Percentiles rank a stretch among this genome's conserved stretches.
These are phyloP conservation scores for Syzygium grande DNA, from an alignment of 345 rosid genomes.

Conservation along the genomic window DNA sequence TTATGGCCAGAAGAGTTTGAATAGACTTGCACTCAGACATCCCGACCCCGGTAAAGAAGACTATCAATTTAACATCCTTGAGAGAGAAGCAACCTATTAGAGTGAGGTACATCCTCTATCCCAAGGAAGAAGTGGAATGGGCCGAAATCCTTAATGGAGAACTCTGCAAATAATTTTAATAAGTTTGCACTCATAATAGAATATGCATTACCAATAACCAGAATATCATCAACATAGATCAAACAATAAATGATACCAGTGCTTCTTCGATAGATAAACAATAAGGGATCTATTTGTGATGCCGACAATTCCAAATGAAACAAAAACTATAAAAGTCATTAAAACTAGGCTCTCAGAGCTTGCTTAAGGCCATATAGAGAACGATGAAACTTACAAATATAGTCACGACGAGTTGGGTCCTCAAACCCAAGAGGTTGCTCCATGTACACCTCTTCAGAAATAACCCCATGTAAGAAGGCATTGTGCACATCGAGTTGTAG, in stretches of 20 bases:
- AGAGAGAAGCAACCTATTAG: neutral
- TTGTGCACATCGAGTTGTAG: neutral
- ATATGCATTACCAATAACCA: neutral
- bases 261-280: neutral
- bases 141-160: neutral
- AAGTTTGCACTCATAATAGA: neutral
- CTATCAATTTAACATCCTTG: neutral
- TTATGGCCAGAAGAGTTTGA: neutral
- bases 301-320: neutral
- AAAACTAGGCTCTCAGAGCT: neutral
- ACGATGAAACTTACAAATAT: neutral
- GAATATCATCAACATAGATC: neutral
- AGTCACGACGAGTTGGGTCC: neutral
- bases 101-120: neutral
- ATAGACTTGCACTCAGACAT: neutral
- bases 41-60: neutral
- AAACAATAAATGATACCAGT: neutral
- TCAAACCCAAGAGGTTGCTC: neutral
- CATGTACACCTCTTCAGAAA: neutral
- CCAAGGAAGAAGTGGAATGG: neutral
- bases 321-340: neutral
- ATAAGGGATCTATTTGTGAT: neutral
- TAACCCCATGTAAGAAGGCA: neutral
- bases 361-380: neutral
- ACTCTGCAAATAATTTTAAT: accelerated